A percentile compares a stretch with the other conserved stretches of the same genome.
Evolutionary conservation across 495 filamentous ascomycete genomes (phyloP).

Genomic region (Letharia lupina): DNA sequence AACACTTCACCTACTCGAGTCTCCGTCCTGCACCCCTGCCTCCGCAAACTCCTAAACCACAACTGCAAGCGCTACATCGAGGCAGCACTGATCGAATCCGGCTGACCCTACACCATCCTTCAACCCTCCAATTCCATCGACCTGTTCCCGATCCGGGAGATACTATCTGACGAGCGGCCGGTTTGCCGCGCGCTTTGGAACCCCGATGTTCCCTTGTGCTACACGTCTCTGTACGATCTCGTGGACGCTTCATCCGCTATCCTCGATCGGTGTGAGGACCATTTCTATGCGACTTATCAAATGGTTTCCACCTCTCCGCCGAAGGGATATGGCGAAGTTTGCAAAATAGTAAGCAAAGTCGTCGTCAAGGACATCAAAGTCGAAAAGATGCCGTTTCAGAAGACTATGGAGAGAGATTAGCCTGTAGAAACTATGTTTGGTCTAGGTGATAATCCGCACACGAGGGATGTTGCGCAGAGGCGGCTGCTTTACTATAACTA

Average conservation of each 20-base stretch:
- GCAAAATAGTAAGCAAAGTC: not conserved
- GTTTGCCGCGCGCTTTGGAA: not conserved
- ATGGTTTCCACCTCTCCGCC: slow-evolving; percentile 14
- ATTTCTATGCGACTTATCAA: slow-evolving; percentile 8
- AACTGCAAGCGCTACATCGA: slow-evolving; percentile 33
- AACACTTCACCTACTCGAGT: slow-evolving; percentile 28
- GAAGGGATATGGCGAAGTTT: not conserved
- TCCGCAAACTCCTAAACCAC: slow-evolving; percentile 32
- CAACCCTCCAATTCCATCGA: slow-evolving; percentile 33
- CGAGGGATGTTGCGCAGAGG: slow-evolving; percentile 27
- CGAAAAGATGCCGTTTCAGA: slow-evolving; percentile 1
- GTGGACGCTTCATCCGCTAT: not conserved
- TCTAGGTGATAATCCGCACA: not conserved
- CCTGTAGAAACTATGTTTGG: not conserved
- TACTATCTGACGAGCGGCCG: slow-evolving; percentile 15
- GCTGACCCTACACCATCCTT: slow-evolving; percentile 31
- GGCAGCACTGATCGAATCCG: slow-evolving; percentile 28
- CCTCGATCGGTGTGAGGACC: not conserved
- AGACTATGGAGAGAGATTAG: not conserved
- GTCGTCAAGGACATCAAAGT: not conserved
- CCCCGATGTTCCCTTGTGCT: not conserved
- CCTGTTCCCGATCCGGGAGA: slow-evolving; percentile 22
- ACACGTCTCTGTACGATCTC: not conserved
- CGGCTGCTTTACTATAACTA: slow-evolving; percentile 31
- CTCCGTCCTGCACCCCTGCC: slow-evolving; percentile 28